Conservation (phyloP, 1,139 yeast species). For the Taphrina pruni region DNA sequence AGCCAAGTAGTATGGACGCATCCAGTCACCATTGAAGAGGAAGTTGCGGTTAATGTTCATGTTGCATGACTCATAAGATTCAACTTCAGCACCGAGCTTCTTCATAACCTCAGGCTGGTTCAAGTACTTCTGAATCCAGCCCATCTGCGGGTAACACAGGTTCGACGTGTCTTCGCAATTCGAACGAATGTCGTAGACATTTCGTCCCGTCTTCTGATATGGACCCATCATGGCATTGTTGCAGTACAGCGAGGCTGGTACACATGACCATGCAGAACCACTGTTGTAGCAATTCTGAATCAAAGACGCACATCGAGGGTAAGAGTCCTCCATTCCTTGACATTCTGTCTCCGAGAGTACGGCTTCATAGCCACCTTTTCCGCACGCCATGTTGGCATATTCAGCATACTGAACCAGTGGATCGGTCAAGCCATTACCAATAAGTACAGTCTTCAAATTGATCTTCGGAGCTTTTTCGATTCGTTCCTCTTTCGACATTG, state of each 20-base stretch:
- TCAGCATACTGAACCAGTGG: constrained; percentile 85
- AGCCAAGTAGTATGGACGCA: constrained; percentile 71
- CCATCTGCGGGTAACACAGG: constrained; percentile 77
- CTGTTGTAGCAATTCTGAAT: constrained; percentile 80
- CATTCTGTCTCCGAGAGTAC: constrained; percentile 83
- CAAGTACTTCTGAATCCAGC: constrained; percentile 69
- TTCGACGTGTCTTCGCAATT: constrained; percentile 73
- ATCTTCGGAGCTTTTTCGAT: constrained; percentile 66
- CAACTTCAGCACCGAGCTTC: constrained; percentile 92
- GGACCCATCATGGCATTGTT: constrained; percentile 78
- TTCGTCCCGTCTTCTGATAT: constrained; percentile 82
- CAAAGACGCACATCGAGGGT: constrained; percentile 81
- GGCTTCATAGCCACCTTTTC: constrained; percentile 59
- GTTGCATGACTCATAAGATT: constrained; percentile 81
- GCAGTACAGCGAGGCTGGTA: constrained; percentile 91
- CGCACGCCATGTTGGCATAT: constrained; percentile 96
- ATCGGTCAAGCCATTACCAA: constrained; percentile 96
- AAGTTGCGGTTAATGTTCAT: constrained; percentile 82
- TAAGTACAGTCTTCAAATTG: constrained; percentile 82
- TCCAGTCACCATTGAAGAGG: constrained; percentile 87
- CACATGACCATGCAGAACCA: constrained; percentile 85
- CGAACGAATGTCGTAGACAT: constrained; percentile 90
- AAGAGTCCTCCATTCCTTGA: constrained; percentile 69
- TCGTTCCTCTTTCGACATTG: constrained; percentile 19
- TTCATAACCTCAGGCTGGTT: constrained; percentile 72